A percentile compares a stretch with the other conserved stretches of the same genome.
phyloP scores from a whole-genome alignment of 805 yeast species.

The Wickerhamiella sorbophila region DNA sequence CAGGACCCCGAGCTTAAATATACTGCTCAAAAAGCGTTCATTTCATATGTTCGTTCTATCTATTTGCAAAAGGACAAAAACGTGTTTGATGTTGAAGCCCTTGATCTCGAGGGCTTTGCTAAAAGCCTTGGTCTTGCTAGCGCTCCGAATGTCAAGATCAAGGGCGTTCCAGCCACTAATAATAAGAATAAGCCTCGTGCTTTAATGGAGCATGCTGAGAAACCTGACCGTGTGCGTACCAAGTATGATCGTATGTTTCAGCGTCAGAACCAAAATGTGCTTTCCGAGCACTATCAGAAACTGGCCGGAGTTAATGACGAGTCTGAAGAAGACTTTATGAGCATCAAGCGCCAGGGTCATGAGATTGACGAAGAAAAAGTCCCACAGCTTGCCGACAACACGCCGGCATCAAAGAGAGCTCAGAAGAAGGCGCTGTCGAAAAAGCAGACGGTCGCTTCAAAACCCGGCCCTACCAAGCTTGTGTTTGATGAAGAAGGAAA shows the following conservation, averaged over 20 bases:
- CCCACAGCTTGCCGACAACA: conserved; percentile 38
- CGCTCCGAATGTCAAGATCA: conserved; percentile 80
- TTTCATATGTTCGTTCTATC: conserved; percentile 76
- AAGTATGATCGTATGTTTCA: conserved; percentile 94
- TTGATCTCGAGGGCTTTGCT: conserved; percentile 77
- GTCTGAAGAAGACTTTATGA: conserved; percentile 57
- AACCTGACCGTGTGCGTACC: conserved; percentile 48
- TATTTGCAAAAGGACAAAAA: conserved; percentile 78
- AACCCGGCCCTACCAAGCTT: conserved; percentile 63
- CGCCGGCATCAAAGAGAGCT: conserved; percentile 69
- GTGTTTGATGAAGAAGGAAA: conserved; percentile 89
- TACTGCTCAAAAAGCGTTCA: conserved; percentile 89
- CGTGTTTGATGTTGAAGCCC: conserved; percentile 59
- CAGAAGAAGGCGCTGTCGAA: conserved; percentile 77
- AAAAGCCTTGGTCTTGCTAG: conserved; percentile 86
- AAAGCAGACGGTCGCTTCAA: conserved; percentile 43
- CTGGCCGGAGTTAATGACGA: conserved; percentile 30
- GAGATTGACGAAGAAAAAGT: conserved; percentile 38
- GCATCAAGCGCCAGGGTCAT: conserved; percentile 68
- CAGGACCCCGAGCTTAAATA: conserved; percentile 84
- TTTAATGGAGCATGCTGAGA: conserved; percentile 32
- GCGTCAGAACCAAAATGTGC: conserved; percentile 80
- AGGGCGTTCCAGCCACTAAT: conserved; percentile 33
- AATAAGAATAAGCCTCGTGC: conserved; percentile 67
- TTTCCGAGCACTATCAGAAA: conserved; percentile 75